Base-by-base conservation (phyloP, 202 grass and related monocot species). In the Schoenoplectus tabernaemontani region DNA sequence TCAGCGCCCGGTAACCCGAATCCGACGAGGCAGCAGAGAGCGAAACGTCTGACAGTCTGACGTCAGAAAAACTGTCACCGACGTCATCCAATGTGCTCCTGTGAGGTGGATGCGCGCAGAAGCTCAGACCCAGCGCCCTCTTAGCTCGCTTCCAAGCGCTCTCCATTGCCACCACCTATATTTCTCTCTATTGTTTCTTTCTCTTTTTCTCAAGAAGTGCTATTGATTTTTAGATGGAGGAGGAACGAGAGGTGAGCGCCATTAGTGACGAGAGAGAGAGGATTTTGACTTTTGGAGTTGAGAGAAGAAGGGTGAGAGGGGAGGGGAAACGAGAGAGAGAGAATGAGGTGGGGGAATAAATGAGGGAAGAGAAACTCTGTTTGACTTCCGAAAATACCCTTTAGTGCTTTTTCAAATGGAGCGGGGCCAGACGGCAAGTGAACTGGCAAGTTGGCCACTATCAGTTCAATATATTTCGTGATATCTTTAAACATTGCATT, bases 111-210 rank as follows among this genome's bases (percentile, higher is more conserved):
- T 82, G 67, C 64, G 63, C 84, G 77, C 83, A 86, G 60, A 97
- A 81, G 16, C 86, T 70, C 39, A 83, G 32, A 30, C 86, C 81
- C 60, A 97, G 50, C 66, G 87, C 87, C 81, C 54, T 71, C 93
- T 84, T 93, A 8, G 80, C 87, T 77, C 83, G 79, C 88, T 89
- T 93, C 93, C 93, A 97, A 79, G 88, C 85, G 78, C 85, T 72
- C 81, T 88, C 90, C 90, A 97, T 93, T 74, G 41, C 66, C 30
- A 65, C 37, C 42, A 56, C 20, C 69, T 32, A 57, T 38, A 32
- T 10, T 58, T 13, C 57, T 57, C 48, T 28, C 17, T n/a, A 17
- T 15, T 17, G 17, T 42, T 47, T 32, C 42, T 26, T 33, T 34
- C 7, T 5, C 26, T 63, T 74, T 42, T 20, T 53, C 2, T 13